phyloP scores from a whole-genome alignment of 164 flowering plant genomes.

The Macadamia integrifolia region DNA sequence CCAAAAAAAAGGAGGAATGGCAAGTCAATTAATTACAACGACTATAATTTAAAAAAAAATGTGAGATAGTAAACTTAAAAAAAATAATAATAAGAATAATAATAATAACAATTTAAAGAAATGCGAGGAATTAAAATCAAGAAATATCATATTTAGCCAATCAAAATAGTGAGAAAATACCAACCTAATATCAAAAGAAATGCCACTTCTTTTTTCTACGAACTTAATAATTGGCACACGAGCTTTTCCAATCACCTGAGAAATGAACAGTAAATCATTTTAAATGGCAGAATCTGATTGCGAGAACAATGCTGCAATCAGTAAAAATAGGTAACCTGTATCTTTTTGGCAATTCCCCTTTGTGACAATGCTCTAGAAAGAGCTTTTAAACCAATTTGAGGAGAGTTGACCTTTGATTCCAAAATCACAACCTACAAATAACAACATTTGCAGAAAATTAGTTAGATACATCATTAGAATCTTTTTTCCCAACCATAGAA shows the following conservation, averaged over 20 bases:
- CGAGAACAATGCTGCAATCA: background rate
- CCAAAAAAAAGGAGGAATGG: too few relatives aligned
- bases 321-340: slow-evolving; percentile 54
- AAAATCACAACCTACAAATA: slow-evolving; percentile 76
- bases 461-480: background rate
- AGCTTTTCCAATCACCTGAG: slow-evolving; percentile 86
- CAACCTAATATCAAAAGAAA: slow-evolving; percentile 91
- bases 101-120: background rate
- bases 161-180: background rate
- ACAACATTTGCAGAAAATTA: background rate
- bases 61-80: background rate
- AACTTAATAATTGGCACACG: slow-evolving; percentile 94
- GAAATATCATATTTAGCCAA: background rate
- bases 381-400: slow-evolving; percentile 75
- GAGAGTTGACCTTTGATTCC: slow-evolving; percentile 61
- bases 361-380: slow-evolving; percentile 80
- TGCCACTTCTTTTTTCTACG: slow-evolving; percentile 69
- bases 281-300: slow-evolving; percentile 2
- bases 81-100: too few relatives aligned
- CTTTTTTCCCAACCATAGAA: background rate
- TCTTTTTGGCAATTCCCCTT: slow-evolving; percentile 74
- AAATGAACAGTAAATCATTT: slow-evolving; percentile 6
- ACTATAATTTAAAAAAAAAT: too few relatives aligned
- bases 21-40: too few relatives aligned
- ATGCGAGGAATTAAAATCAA: background rate